Evolutionary conservation across 2,329 filamentous ascomycete species (phyloP).

Genomic region (Catunica adiposa): DNA sequence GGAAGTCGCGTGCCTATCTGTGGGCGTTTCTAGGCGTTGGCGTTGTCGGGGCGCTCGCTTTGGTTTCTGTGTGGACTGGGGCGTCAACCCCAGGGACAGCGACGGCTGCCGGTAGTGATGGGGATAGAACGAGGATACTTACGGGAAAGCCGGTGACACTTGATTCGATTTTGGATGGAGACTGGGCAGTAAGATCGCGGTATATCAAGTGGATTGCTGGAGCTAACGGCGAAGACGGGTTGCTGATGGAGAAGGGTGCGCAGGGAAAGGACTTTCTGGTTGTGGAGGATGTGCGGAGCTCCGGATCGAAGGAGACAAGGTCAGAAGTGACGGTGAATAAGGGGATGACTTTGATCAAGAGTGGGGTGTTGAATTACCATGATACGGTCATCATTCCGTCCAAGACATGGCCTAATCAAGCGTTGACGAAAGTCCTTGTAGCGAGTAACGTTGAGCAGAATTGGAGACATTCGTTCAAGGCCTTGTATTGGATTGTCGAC

Average conservation of each 20-base stretch:
- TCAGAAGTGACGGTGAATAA: slow-evolving; percentile 18
- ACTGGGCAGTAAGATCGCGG: slow-evolving; percentile 47
- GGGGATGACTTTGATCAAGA: slow-evolving; percentile 57
- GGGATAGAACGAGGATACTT: slow-evolving; percentile 28
- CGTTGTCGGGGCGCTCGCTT: slow-evolving; percentile 45
- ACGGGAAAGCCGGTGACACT: slow-evolving; percentile 54
- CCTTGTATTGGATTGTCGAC: slow-evolving; percentile 81
- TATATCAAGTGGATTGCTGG: slow-evolving; percentile 63
- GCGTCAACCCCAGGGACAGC: slow-evolving; percentile 23
- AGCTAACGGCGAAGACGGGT: slow-evolving; percentile 61
- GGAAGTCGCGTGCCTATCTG: slow-evolving; percentile 42
- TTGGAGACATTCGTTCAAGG: slow-evolving; percentile 82
- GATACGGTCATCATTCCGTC: slow-evolving; percentile 38
- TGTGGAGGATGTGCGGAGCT: slow-evolving; percentile 64
- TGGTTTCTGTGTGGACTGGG: slow-evolving; percentile 48
- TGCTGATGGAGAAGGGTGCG: slow-evolving; percentile 58
- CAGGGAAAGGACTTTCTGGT: slow-evolving; percentile 57
- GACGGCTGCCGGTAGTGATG: slow-evolving; percentile 26
- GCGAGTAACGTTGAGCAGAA: slow-evolving; percentile 55
- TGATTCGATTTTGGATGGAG: slow-evolving; percentile 49
- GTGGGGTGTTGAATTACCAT: slow-evolving; percentile 42
- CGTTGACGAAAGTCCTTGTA: slow-evolving; percentile 77
- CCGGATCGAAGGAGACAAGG: slow-evolving; percentile 18
- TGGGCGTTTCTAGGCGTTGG: slow-evolving; percentile 43
- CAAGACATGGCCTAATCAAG: slow-evolving; percentile 57